Conservation (phyloP, 352 stramenopile species). For the Globisporangium polare region DNA sequence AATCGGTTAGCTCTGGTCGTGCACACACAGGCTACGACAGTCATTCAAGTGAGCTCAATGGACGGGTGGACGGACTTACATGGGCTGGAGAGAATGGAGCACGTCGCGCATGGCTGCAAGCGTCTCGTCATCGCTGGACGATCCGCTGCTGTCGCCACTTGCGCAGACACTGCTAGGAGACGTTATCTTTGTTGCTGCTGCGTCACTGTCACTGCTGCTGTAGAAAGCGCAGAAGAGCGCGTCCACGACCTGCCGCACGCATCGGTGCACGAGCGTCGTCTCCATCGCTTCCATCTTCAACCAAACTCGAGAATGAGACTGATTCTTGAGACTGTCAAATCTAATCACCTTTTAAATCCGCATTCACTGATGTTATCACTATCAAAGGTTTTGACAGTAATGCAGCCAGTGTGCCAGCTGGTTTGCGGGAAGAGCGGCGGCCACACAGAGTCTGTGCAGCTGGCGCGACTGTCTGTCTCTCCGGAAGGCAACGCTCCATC, state of each 20-base stretch:
- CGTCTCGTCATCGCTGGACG: not conserved
- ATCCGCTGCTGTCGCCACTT: not conserved
- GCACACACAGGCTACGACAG: not conserved
- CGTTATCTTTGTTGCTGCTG: not conserved
- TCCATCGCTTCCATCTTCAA: not conserved
- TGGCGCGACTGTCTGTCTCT: constrained; percentile 6
- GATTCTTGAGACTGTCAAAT: too few relatives aligned
- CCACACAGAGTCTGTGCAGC: not conserved
- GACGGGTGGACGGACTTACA: not conserved
- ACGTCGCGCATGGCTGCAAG: not conserved
- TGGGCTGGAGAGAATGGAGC: constrained; percentile 3
- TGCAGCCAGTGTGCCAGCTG: constrained; percentile 4
- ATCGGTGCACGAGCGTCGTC: constrained; percentile 1
- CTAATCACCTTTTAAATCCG: not conserved
- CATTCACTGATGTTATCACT: not conserved
- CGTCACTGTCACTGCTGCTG: not conserved
- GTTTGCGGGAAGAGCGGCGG: not conserved
- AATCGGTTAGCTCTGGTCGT: not conserved
- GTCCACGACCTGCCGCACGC: constrained; percentile 7
- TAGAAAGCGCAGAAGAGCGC: constrained; percentile 2
- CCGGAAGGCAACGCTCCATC: not conserved
- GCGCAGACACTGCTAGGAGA: not conserved
- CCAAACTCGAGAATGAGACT: not conserved
- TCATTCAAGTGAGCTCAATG: not conserved
- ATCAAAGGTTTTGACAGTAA: not conserved